These are phyloP conservation scores for Verticillium tricorpus DNA, from an alignment of 2,329 filamentous ascomycete species.

Conservation along the genomic window DNA sequence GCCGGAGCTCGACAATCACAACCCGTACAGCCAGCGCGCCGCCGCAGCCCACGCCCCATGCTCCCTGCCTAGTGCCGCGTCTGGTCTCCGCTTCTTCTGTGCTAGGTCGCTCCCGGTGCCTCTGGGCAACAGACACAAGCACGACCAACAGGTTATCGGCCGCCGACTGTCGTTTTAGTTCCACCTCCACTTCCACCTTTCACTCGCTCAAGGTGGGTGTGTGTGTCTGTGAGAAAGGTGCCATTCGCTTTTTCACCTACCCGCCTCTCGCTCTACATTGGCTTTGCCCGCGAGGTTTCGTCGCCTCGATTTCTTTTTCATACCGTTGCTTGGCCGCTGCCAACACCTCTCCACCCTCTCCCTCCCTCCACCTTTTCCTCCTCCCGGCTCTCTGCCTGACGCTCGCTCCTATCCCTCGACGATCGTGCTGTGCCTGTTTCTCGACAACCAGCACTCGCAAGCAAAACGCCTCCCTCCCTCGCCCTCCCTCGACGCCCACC, in stretches of 20 bases:
- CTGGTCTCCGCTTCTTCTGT: constrained; percentile 1
- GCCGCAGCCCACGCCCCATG: not conserved
- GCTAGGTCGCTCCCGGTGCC: constrained; percentile 1
- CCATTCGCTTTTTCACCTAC: constrained; percentile 1
- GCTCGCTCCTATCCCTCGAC: not conserved
- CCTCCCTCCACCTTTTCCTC: not conserved
- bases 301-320: constrained; percentile 4
- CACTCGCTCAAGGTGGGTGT: not conserved
- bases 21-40: not conserved
- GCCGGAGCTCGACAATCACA: not conserved
- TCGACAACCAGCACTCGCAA: not conserved
- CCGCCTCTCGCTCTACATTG: not conserved
- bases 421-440: constrained; percentile 4
- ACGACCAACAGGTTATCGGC: not conserved
- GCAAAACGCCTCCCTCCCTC: not conserved
- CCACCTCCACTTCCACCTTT: not conserved
- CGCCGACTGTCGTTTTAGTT: not conserved
- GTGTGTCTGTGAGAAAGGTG: not conserved
- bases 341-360: not conserved
- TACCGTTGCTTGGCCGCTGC: not conserved
- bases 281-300: constrained; percentile 2
- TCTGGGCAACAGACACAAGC: constrained; percentile 1
- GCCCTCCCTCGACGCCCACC: not conserved
- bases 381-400: not conserved
- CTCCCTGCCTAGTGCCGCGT: not conserved